These are phyloP conservation scores for Alnus glutinosa DNA, from an alignment of 306 rosid species.

Conservation along the genomic window DNA sequence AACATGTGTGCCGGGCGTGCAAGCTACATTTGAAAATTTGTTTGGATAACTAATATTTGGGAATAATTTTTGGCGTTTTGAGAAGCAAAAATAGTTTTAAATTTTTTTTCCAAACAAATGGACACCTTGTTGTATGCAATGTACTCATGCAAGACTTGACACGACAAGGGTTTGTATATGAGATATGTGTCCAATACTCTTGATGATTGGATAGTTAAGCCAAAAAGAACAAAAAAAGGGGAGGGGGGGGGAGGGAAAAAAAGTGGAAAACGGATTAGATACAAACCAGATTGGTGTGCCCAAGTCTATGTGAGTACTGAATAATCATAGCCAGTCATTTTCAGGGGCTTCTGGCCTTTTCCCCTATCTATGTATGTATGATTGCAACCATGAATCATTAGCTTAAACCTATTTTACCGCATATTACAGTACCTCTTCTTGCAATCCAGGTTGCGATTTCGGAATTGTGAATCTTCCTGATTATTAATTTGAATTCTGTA, in stretches of 20 bases:
- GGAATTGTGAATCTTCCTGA: not conserved
- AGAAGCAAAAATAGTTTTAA: too few species aligned
- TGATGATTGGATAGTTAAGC: not conserved
- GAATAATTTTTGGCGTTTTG: too few species aligned
- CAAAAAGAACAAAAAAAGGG: not conserved
- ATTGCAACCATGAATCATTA: not conserved
- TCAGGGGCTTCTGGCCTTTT: not conserved
- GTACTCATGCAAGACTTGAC: not conserved
- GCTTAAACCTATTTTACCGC: not conserved
- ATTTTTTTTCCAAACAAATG: not conserved
- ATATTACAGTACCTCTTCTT: not conserved
- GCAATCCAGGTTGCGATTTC: not conserved
- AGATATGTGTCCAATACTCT: not conserved
- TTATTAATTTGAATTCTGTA: not conserved
- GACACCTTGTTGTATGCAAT: not conserved
- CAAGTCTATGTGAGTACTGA: not conserved
- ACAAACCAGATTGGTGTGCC: not conserved
- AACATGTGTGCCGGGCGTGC: too few species aligned
- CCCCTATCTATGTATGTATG: not conserved
- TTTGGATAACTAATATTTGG: too few species aligned
- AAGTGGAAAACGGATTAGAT: not conserved
- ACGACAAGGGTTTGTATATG: not conserved
- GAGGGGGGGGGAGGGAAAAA: too few species aligned
- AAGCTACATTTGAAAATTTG: too few species aligned
- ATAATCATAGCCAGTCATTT: not conserved